Evolutionary conservation across 2,329 filamentous ascomycete species (phyloP).

Genomic region (Fonsecaea pugnacius): DNA sequence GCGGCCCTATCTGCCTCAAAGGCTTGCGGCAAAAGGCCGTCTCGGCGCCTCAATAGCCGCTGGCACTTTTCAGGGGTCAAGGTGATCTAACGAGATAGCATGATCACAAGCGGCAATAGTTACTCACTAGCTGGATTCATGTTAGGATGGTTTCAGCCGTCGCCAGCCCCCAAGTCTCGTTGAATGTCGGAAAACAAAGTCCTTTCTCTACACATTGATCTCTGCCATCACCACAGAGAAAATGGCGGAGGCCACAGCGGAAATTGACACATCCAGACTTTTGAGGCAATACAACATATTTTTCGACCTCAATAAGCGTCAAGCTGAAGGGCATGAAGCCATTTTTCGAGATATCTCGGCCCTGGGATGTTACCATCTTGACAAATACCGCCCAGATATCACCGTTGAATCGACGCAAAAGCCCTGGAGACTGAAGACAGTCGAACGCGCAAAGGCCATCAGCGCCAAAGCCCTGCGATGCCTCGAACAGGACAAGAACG

Average conservation of each 20-base stretch:
- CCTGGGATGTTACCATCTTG: not conserved
- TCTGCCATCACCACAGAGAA: too few species aligned
- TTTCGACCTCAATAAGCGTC: not conserved
- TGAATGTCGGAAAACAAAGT: too few species aligned
- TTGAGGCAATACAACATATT: not conserved
- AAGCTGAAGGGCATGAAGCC: not conserved
- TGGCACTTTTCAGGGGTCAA: too few species aligned
- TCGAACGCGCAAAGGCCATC: not conserved
- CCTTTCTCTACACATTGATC: too few species aligned
- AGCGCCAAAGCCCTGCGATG: not conserved
- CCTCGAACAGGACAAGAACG: constrained; percentile 2
- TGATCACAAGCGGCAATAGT: too few species aligned
- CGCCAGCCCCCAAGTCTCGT: too few species aligned
- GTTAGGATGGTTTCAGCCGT: too few species aligned
- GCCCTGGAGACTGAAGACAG: not conserved
- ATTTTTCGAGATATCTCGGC: not conserved
- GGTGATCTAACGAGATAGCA: too few species aligned
- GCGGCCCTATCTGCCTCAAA: too few species aligned
- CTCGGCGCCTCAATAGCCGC: too few species aligned
- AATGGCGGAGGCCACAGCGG: not conserved
- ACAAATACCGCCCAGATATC: not conserved
- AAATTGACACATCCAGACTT: not conserved
- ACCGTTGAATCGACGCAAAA: not conserved
- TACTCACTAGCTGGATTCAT: too few species aligned
- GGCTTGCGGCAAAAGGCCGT: too few species aligned